Percentiles rank a stretch among this genome's conserved stretches.
Conservation (phyloP, 306 rosid genomes). For the Myrica gale region DNA sequence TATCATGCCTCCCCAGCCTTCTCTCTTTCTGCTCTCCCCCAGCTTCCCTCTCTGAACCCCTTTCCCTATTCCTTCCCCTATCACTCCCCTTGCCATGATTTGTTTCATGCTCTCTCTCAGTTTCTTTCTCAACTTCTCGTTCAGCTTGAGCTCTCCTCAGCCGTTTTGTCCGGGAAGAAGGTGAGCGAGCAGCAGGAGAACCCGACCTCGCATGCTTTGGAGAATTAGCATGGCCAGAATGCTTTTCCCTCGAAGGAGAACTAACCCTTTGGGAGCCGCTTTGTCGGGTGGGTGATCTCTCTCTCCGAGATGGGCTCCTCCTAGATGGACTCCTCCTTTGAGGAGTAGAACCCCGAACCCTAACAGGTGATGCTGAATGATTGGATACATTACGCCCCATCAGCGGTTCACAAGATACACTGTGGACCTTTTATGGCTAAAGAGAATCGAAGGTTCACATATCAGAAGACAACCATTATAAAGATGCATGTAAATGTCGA, state of each 20-base stretch:
- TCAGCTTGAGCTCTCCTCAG: slow-evolving; percentile 46
- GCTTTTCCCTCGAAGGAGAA: slow-evolving; percentile 40
- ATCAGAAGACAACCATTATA: neutral
- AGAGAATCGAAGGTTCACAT: neutral
- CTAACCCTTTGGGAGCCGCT: slow-evolving; percentile 32
- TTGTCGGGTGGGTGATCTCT: slow-evolving; percentile 42
- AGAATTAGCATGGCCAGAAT: slow-evolving; percentile 26
- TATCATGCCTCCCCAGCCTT: slow-evolving; percentile 26
- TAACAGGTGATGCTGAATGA: slow-evolving; percentile 26
- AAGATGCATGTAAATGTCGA: neutral
- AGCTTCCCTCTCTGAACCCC: slow-evolving; percentile 30
- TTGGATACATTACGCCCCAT: slow-evolving; percentile 29
- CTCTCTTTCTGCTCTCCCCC: slow-evolving; percentile 38
- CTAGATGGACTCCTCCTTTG: slow-evolving; percentile 24
- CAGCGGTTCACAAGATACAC: neutral
- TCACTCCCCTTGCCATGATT: slow-evolving; percentile 21
- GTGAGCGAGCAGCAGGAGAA: slow-evolving; percentile 35
- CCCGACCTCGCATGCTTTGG: slow-evolving; percentile 30
- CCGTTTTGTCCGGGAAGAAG: slow-evolving; percentile 39
- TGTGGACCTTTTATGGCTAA: no score
- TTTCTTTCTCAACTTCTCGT: slow-evolving; percentile 31
- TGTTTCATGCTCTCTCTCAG: slow-evolving; percentile 34
- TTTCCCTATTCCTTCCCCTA: slow-evolving; percentile 27
- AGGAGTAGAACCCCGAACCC: slow-evolving; percentile 16
- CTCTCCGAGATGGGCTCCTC: slow-evolving; percentile 41